These are phyloP conservation scores for Colletotrichum trifolii DNA, from an alignment of 2,329 filamentous ascomycete genomes.

Conservation along the genomic window DNA sequence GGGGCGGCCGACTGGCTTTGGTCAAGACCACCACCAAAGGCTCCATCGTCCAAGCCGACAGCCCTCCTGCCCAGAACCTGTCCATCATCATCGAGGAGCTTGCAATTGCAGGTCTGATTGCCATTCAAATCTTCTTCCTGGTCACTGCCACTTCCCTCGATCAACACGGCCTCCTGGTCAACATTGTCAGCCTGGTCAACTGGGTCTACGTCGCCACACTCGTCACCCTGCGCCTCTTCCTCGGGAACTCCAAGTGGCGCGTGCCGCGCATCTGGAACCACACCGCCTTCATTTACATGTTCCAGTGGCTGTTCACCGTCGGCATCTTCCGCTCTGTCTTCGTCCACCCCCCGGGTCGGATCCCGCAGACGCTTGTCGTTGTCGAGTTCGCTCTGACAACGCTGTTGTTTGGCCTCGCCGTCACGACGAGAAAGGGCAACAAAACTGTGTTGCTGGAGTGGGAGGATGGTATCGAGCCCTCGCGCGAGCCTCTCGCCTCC, in stretches of 20 bases:
- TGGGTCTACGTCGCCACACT: conserved; percentile 87
- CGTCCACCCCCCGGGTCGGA: conserved; percentile 76
- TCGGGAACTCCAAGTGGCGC: conserved; percentile 71
- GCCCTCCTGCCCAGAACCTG: conserved; percentile 77
- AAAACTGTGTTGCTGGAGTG: conserved; percentile 88
- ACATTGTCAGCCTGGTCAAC: conserved; percentile 73
- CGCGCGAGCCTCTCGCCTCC: conserved; percentile 87
- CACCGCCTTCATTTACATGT: conserved; percentile 83
- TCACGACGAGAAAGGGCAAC: conserved; percentile 91
- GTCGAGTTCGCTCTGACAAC: conserved; percentile 80
- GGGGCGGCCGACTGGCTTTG: conserved; percentile 66
- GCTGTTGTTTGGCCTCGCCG: conserved; percentile 78
- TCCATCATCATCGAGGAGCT: conserved; percentile 80
- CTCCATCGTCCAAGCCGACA: conserved; percentile 76
- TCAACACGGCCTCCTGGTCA: conserved; percentile 66
- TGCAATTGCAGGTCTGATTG: conserved; percentile 77
- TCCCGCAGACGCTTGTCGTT: conserved; percentile 73
- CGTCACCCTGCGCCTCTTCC: conserved; percentile 76
- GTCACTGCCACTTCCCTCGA: conserved; percentile 67
- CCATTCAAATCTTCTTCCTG: conserved; percentile 74
- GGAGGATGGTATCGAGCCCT: conserved; percentile 88
- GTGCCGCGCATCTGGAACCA: conserved; percentile 90
- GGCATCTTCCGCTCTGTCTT: conserved; percentile 87
- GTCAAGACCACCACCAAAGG: conserved; percentile 71
- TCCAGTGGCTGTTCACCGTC: conserved; percentile 82